Evolutionary conservation across 176 grass and related monocot genomes (phyloP).

Genomic region (Urochloa ruziziensis): DNA sequence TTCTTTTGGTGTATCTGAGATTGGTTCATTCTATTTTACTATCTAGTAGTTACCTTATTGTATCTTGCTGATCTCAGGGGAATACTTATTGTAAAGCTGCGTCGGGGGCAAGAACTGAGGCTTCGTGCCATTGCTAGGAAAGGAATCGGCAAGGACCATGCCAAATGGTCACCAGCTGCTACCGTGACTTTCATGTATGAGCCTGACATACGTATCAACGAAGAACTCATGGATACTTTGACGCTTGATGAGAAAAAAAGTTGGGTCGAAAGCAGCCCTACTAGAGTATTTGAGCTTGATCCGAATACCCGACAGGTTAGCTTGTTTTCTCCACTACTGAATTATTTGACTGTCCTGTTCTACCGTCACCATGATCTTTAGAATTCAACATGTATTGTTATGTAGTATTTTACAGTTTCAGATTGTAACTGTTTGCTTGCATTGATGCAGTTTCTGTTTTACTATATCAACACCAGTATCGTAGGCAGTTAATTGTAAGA

Average conservation of each 20-base stretch:
- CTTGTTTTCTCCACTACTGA: constrained; percentile 16
- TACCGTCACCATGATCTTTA: background rate
- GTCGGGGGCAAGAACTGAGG: constrained; percentile 83
- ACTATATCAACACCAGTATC: background rate
- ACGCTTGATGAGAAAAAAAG: constrained; percentile 70
- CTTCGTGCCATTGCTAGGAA: constrained; percentile 96
- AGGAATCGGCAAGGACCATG: constrained; percentile 97
- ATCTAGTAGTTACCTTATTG: background rate
- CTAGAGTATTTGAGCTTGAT: constrained; percentile 80
- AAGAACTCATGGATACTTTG: constrained; percentile 87
- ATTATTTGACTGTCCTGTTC: background rate
- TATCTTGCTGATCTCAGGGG: constrained; percentile 50
- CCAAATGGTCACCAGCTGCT: constrained; percentile 92
- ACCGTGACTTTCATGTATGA: constrained; percentile 99
- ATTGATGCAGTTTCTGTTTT: background rate
- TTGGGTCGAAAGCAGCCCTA: constrained; percentile 92
- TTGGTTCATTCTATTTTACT: no score
- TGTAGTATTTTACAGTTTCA: background rate
- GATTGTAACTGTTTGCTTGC: background rate
- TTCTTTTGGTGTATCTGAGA: no score
- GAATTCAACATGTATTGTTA: background rate
- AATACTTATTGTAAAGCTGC: constrained; percentile 92
- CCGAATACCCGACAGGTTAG: constrained; percentile 70
- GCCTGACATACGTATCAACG: constrained; percentile 80
- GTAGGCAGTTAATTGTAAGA: background rate